Evolutionary conservation across 768 basidiomycete species (phyloP).

Genomic region (Tulasnella sp.): DNA sequence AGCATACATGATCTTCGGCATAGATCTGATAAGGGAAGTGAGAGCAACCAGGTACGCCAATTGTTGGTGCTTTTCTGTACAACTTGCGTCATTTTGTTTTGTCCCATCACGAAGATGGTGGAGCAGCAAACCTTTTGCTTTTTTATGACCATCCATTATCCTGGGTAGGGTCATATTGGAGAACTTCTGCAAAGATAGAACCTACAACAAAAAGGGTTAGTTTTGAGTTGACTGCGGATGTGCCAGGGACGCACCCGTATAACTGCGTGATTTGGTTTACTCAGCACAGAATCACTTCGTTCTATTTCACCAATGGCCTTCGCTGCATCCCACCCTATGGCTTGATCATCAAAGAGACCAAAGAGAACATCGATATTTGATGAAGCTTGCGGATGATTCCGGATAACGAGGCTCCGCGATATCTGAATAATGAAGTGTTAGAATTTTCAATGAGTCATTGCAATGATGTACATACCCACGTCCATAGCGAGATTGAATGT

Average conservation of each 20-base stretch:
- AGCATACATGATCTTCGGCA: slow-evolving; percentile 62
- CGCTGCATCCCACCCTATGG: slow-evolving; percentile 60
- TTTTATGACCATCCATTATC: slow-evolving; percentile 54
- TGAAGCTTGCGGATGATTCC: slow-evolving; percentile 48
- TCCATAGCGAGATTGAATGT: slow-evolving; percentile 46
- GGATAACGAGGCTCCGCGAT: slow-evolving; percentile 63
- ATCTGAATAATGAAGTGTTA: slow-evolving; percentile 34
- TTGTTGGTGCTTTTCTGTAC: no score
- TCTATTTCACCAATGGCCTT: slow-evolving; percentile 54
- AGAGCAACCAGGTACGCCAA: slow-evolving; percentile 71
- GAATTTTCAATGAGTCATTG: background rate
- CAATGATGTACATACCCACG: slow-evolving; percentile 42
- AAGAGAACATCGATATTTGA: slow-evolving; percentile 52
- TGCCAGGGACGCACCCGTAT: slow-evolving; percentile 45
- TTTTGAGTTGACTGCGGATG: slow-evolving; percentile 30
- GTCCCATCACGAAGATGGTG: no score
- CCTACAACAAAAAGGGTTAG: slow-evolving; percentile 37
- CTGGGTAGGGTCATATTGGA: slow-evolving; percentile 58
- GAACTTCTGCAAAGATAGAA: slow-evolving; percentile 64
- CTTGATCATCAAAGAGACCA: slow-evolving; percentile 50
- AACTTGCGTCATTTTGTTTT: no score
- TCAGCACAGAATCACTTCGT: slow-evolving; percentile 49
- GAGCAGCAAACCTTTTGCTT: slow-evolving; percentile 35
- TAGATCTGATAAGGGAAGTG: slow-evolving; percentile 61
- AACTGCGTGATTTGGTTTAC: slow-evolving; percentile 64